These are phyloP conservation scores for Saccharomycopsis microspora DNA, from an alignment of 805 yeast genomes.

Conservation along the genomic window DNA sequence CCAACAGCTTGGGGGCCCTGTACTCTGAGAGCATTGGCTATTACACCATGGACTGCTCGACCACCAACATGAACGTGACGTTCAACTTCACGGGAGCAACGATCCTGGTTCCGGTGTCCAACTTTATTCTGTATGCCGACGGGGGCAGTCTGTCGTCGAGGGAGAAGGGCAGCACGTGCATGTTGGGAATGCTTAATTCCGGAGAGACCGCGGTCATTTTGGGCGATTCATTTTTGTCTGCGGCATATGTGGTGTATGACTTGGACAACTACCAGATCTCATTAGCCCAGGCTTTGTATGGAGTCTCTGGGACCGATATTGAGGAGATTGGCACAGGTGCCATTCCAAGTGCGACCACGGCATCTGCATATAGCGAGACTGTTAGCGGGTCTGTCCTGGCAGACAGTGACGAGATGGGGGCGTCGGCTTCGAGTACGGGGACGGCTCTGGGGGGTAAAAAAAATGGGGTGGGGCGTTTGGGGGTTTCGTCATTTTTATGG, in stretches of 20 bases:
- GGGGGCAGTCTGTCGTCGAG: slow-evolving; percentile 17
- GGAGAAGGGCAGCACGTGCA: slow-evolving; percentile 26
- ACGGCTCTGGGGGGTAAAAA: not conserved
- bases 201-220: slow-evolving; percentile 28
- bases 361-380: slow-evolving; percentile 34
- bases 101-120: slow-evolving; percentile 37
- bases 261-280: slow-evolving; percentile 33
- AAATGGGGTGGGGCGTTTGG: no score
- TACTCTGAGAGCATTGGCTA: slow-evolving; percentile 32
- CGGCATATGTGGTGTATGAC: slow-evolving; percentile 46
- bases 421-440: not conserved
- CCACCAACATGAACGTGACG: slow-evolving; percentile 24
- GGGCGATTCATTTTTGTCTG: slow-evolving; percentile 43
- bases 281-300: slow-evolving; percentile 33
- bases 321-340: slow-evolving; percentile 27
- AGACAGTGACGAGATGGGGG: slow-evolving; percentile 10
- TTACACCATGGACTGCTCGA: slow-evolving; percentile 36
- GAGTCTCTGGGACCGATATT: slow-evolving; percentile 23
- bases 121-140: slow-evolving; percentile 19
- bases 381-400: slow-evolving; percentile 22
- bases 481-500: no score
- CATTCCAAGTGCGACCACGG: slow-evolving; percentile 43
- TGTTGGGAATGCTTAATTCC: slow-evolving; percentile 29
- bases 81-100: slow-evolving; percentile 50
- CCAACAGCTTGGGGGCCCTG: slow-evolving; percentile 21